Evolutionary conservation across 2,329 filamentous ascomycete genomes (phyloP).

Genomic region (Bipolaris oryzae): DNA sequence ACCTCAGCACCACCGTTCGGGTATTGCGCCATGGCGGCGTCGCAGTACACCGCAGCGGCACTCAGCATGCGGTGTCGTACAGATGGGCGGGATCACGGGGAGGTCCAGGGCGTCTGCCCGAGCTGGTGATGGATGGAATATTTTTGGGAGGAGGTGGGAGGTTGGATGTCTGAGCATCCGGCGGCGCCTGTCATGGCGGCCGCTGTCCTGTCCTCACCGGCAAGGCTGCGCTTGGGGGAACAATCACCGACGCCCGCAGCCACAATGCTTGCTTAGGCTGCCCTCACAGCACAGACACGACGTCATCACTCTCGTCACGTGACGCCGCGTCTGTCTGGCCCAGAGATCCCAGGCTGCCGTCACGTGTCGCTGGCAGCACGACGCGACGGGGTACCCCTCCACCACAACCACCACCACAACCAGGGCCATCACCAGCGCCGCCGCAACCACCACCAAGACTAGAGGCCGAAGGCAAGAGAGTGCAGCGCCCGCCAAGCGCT

Average conservation of each 20-base stretch:
- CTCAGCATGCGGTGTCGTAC: conserved; percentile 5
- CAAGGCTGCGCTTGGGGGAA: conserved; percentile 7
- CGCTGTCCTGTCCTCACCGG: conserved; percentile 1
- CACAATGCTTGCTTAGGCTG: conserved; percentile 1
- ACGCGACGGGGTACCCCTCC: not conserved
- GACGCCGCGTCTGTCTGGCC: conserved; percentile 7
- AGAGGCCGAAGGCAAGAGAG: not conserved
- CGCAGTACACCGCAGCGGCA: conserved; percentile 7
- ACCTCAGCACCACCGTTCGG: conserved; percentile 44
- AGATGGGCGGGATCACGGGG: conserved; percentile 5
- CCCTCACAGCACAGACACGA: not conserved
- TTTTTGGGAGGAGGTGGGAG: not conserved
- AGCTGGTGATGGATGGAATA: conserved; percentile 5
- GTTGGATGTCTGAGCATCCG: conserved; percentile 8
- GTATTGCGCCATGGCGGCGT: conserved; percentile 46
- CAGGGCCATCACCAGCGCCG: not conserved
- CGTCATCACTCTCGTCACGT: conserved; percentile 1
- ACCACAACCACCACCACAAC: not conserved
- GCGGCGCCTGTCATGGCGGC: conserved; percentile 13
- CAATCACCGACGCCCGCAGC: conserved; percentile 2
- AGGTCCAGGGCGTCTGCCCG: conserved; percentile 13
- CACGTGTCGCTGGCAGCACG: not conserved
- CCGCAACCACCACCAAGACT: not conserved
- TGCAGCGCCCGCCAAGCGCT: not conserved
- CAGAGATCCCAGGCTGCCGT: not conserved